A percentile compares a stretch with the other conserved stretches of the same genome.
phyloP scores from a whole-genome alignment of 2,329 filamentous ascomycete genomes.

The Trichoderma sp. region DNA sequence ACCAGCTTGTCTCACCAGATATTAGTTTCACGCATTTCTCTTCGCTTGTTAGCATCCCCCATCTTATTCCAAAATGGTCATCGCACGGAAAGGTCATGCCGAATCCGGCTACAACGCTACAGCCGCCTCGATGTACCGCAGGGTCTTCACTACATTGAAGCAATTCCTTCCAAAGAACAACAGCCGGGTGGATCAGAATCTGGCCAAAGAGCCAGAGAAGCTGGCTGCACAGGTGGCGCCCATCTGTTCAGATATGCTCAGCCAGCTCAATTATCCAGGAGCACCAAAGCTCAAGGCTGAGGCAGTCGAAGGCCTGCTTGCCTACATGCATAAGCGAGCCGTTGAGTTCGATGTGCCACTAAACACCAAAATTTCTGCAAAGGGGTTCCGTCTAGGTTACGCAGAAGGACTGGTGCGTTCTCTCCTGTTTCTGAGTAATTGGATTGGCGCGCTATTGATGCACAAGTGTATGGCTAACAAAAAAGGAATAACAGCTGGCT shows the following conservation, averaged over 20 bases:
- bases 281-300: neutral
- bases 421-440: neutral
- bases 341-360: neutral
- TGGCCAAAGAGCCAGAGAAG: neutral
- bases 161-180: neutral
- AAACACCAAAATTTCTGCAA: neutral
- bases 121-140: neutral
- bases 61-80: slow-evolving; percentile 4
- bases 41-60: neutral
- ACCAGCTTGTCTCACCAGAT: neutral
- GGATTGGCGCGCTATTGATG: neutral
- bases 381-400: neutral
- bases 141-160: neutral
- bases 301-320: neutral
- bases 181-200: neutral
- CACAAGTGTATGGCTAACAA: neutral
- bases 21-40: neutral
- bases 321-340: slow-evolving; percentile 10
- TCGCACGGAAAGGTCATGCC: neutral
- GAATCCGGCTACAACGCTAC: neutral
- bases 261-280: slow-evolving; percentile 2
- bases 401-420: neutral
- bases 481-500: neutral
- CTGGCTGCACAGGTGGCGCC: neutral
- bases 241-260: neutral